phyloP scores from a whole-genome alignment of 164 flowering plant species.

The Cinnamomum micranthum region DNA sequence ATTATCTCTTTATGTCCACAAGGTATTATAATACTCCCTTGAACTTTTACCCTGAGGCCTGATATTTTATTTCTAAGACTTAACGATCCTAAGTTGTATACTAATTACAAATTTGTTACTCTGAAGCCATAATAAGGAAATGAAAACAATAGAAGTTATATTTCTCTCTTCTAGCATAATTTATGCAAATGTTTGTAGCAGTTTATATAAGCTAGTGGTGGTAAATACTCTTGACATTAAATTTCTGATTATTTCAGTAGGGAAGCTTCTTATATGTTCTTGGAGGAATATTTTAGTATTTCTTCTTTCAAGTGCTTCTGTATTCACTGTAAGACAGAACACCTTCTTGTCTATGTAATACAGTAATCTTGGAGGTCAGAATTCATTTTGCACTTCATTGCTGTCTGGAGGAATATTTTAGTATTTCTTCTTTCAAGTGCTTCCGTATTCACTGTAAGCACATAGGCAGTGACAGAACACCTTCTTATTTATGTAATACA shows the following conservation, averaged over 20 bases:
- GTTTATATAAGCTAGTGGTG: background rate
- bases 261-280: background rate
- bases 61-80: too few relatives aligned
- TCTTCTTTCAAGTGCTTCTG: background rate
- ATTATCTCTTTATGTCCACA: slow-evolving; percentile 84
- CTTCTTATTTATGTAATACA: too few relatives aligned
- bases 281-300: background rate
- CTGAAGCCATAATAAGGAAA: background rate
- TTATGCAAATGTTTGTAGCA: background rate
- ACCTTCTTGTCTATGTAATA: too few relatives aligned
- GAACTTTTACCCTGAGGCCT: background rate
- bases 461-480: background rate
- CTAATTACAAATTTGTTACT: background rate
- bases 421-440: background rate
- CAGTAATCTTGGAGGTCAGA: too few relatives aligned
- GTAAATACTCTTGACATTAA: too few relatives aligned
- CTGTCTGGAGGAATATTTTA: too few relatives aligned
- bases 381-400: too few relatives aligned
- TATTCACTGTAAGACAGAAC: background rate
- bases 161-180: background rate
- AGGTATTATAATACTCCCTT: slow-evolving; percentile 42
- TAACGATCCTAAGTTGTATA: too few relatives aligned
- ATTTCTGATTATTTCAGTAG: background rate
- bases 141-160: background rate
- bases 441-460: background rate